Conservation (phyloP, 1,284 basidiomycete genomes). For the Mycosarcoma mackinlayi region DNA sequence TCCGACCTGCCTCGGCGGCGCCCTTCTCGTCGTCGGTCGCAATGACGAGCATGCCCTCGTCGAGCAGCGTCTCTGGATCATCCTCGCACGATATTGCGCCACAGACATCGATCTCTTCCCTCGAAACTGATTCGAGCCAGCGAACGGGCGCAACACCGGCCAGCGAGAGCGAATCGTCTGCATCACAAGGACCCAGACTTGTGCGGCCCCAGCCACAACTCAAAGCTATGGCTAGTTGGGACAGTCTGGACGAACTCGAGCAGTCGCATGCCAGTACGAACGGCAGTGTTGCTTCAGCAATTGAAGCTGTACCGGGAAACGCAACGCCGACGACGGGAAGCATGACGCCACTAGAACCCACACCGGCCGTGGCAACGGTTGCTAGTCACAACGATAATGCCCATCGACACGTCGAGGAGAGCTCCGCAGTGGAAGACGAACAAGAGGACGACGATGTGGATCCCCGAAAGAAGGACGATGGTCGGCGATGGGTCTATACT, state of each 20-base stretch:
- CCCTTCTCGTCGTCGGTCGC: slow-evolving; percentile 23
- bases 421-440: neutral
- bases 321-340: slow-evolving; percentile 9
- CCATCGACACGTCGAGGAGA: slow-evolving; percentile 25
- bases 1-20: slow-evolving; percentile 37
- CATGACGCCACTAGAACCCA: slow-evolving; percentile 24
- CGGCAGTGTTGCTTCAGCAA: neutral
- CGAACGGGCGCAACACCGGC: neutral
- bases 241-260: slow-evolving; percentile 43
- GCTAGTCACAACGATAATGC: slow-evolving; percentile 30
- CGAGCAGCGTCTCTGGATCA: slow-evolving; percentile 23
- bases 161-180: slow-evolving; percentile 13
- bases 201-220: slow-evolving; percentile 31
- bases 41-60: slow-evolving; percentile 17
- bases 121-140: slow-evolving; percentile 17
- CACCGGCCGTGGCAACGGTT: slow-evolving; percentile 20
- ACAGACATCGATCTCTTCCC: slow-evolving; percentile 38
- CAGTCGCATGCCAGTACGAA: slow-evolving; percentile 14
- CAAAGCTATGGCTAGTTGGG: slow-evolving; percentile 40
- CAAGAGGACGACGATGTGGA: slow-evolving; percentile 41
- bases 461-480: slow-evolving; percentile 39
- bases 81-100: slow-evolving; percentile 31
- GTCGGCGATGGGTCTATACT: slow-evolving; percentile 85
- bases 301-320: neutral
- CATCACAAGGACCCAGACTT: slow-evolving; percentile 23